Base-by-base conservation (phyloP, 1,284 basidiomycete genomes). In the Trametes pubescens region DNA sequence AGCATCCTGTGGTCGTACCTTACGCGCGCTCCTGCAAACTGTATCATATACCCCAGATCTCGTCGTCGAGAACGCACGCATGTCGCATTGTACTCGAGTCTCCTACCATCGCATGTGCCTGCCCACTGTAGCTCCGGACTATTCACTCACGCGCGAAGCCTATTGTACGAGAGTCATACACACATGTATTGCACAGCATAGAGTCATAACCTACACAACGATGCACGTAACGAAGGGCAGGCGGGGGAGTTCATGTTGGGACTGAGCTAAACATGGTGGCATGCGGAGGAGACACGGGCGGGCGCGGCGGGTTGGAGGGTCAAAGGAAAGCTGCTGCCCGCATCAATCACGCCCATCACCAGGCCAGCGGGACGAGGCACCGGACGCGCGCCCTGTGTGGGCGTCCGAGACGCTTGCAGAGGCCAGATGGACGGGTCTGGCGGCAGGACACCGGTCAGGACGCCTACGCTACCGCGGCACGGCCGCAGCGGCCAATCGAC, bases 401-500 rank as follows among this genome's bases (percentile, higher is more conserved):
- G 60, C 48, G 60, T 51, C 53, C 53, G 49, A 16, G 60, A 56
- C 48, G 60, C 53, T 47, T 56, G 59, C 59, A 51, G 46, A 65
- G 43, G 24, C 51, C 49, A 57, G 63, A 54, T 55, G 63, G 54
- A 56, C 18, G 57, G 57, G 47, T 51, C 59, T 47, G 51, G 59
- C 58, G 57, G 53, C 46, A 62, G 61, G 44, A 32, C 26, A 26
- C 52, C 29, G 40, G 14, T 16, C 14, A 11, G 37, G 40, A 43
- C 16, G 18, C 40, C 38, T 62, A 57, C 54, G 66, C 63, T 57
- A 59, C 51, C 57, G 59, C 59, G 63, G 60, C 62, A 64, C 59
- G 60, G 60, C 62, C 67, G 62, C 64, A 66, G 62, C 60, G 57
- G 60, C 62, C 43, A 55, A 57, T 54, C 65, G 61, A 61, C 65